phyloP scores from a whole-genome alignment of 495 filamentous ascomycete species.

The Bryoglossum gracile region DNA sequence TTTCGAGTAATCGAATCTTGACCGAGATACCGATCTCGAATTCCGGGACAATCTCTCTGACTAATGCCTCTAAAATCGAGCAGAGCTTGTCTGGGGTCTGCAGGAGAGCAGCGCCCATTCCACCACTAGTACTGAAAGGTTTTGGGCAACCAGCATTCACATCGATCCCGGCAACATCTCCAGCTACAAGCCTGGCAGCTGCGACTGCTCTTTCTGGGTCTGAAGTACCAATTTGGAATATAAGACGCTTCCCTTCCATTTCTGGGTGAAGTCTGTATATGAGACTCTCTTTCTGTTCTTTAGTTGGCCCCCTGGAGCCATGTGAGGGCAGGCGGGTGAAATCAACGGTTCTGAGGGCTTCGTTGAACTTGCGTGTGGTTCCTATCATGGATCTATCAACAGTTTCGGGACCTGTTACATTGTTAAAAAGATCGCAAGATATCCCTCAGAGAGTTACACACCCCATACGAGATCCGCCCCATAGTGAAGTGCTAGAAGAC shows the following conservation, averaged over 20 bases:
- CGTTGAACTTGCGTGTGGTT: slow-evolving; percentile 65
- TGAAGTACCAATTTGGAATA: slow-evolving; percentile 89
- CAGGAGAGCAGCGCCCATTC: slow-evolving; percentile 92
- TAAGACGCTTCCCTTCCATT: slow-evolving; percentile 60
- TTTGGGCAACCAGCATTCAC: slow-evolving; percentile 97
- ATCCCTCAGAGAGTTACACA: slow-evolving; percentile 22
- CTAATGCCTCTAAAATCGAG: slow-evolving; percentile 72
- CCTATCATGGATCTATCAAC: slow-evolving; percentile 88
- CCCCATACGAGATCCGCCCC: slow-evolving; percentile 97
- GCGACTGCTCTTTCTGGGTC: slow-evolving; percentile 72
- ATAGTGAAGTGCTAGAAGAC: slow-evolving; percentile 82
- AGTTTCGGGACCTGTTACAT: slow-evolving; percentile 69
- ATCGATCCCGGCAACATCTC: slow-evolving; percentile 87
- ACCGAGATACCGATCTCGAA: slow-evolving; percentile 87
- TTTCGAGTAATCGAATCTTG: slow-evolving; percentile 86
- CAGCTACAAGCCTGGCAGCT: slow-evolving; percentile 74
- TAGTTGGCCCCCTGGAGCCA: slow-evolving; percentile 37
- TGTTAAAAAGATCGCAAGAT: slow-evolving; percentile 2
- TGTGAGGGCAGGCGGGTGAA: slow-evolving; percentile 71
- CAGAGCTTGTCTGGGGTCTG: slow-evolving; percentile 74
- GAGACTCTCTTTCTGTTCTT: slow-evolving; percentile 53
- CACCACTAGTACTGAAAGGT: slow-evolving; percentile 82
- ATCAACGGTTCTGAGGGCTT: slow-evolving; percentile 68
- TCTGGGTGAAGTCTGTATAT: slow-evolving; percentile 79
- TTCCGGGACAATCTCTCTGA: slow-evolving; percentile 63